Evolutionary conservation across 306 rosid genomes (phyloP).

Genomic region (Mimosa bimucronata): DNA sequence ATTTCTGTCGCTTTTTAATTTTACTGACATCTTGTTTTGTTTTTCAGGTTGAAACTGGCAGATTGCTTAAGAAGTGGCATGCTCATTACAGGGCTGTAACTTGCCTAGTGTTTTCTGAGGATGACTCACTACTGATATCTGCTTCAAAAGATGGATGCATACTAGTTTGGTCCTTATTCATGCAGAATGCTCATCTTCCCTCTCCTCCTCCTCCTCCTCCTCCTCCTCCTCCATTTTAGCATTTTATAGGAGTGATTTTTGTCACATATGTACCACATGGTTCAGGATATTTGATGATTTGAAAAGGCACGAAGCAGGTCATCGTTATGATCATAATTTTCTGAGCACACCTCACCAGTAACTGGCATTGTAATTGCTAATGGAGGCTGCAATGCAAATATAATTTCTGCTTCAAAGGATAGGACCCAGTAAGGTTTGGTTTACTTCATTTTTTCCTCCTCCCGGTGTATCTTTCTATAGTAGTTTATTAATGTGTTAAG

Average conservation of each 20-base stretch:
- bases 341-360: too few species aligned
- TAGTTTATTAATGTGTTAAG: too few species aligned
- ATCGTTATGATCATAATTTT: too few species aligned
- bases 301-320: too few species aligned
- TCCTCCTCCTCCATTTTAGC: background rate
- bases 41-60: slow-evolving; percentile 67
- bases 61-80: slow-evolving; percentile 80
- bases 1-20: slow-evolving; percentile 15
- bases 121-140: slow-evolving; percentile 70
- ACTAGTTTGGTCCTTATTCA: slow-evolving; percentile 79
- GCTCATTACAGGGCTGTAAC: slow-evolving; percentile 78
- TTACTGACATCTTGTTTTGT: slow-evolving; percentile 23
- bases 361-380: too few species aligned
- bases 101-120: slow-evolving; percentile 77
- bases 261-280: background rate
- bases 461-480: too few species aligned
- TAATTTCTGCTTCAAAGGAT: too few species aligned
- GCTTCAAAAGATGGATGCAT: slow-evolving; percentile 74
- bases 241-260: background rate
- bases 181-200: slow-evolving; percentile 40
- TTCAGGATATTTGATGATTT: too few species aligned
- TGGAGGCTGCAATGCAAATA: too few species aligned
- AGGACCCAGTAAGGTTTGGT: too few species aligned
- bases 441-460: too few species aligned
- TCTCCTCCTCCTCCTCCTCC: too few species aligned